Conservation (phyloP, 2,329 filamentous ascomycete species). For the Magnaporthiopsis rhizophila region DNA sequence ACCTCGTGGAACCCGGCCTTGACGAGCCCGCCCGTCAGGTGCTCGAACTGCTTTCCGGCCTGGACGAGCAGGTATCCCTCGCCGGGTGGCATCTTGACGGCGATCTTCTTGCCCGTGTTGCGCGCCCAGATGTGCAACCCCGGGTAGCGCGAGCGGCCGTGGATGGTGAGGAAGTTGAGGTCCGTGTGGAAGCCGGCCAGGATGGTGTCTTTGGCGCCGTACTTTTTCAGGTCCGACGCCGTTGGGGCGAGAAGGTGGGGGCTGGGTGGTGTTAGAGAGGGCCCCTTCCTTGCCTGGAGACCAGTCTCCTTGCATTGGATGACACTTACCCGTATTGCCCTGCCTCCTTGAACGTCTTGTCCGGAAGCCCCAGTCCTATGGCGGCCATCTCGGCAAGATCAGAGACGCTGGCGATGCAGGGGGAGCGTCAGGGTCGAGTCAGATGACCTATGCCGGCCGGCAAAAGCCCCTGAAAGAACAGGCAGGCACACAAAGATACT, state of each 20-base stretch:
- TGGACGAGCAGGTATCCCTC: constrained; percentile 53
- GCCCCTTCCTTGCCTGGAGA: too few species aligned
- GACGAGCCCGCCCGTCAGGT: constrained; percentile 51
- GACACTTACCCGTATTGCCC: constrained; percentile 43
- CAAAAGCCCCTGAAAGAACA: neutral
- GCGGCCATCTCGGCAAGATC: constrained; percentile 53
- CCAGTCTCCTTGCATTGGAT: neutral
- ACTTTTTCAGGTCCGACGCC: constrained; percentile 47
- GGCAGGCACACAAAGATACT: constrained; percentile 20
- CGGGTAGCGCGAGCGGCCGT: constrained; percentile 54
- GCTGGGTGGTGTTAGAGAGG: constrained; percentile 21
- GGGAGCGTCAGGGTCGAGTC: neutral
- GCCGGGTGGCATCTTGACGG: constrained; percentile 49
- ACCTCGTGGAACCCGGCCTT: constrained; percentile 58
- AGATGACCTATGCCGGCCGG: neutral
- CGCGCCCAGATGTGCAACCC: constrained; percentile 56
- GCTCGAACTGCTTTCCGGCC: constrained; percentile 55
- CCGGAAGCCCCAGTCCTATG: constrained; percentile 44
- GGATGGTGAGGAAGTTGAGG: constrained; percentile 58
- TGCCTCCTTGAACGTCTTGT: constrained; percentile 44
- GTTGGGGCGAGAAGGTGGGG: constrained; percentile 55
- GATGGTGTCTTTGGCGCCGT: constrained; percentile 47
- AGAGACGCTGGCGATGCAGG: constrained; percentile 32
- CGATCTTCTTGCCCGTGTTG: constrained; percentile 51
- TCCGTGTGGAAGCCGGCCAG: constrained; percentile 57